Conservation (phyloP, 768 basidiomycete genomes). For the Pseudohyphozyma bogoriensis region DNA sequence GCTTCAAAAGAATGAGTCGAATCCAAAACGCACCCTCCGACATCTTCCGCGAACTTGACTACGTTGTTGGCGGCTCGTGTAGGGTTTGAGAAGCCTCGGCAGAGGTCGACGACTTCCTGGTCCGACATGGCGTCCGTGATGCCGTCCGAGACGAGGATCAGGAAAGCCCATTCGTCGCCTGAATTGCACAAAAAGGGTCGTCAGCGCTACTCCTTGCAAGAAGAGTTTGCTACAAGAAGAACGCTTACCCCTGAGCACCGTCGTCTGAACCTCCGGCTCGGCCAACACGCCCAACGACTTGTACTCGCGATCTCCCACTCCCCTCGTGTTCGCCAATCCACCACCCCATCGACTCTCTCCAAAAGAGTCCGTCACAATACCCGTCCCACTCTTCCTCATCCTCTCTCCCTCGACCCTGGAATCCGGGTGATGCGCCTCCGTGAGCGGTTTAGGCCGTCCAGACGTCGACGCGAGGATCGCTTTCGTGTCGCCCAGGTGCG, state of each 20-base stretch:
- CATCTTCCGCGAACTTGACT: conserved; percentile 72
- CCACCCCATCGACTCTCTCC: conserved; percentile 98
- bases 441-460: conserved; percentile 71
- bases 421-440: conserved; percentile 93
- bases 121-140: conserved; percentile 83
- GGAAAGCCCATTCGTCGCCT: conserved; percentile 78
- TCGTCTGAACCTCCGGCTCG: conserved; percentile 27
- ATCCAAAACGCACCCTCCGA: conserved; percentile 27
- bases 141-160: conserved; percentile 86
- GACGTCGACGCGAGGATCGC: conserved; percentile 69
- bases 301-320: conserved; percentile 45
- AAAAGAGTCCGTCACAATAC: conserved; percentile 83
- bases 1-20: too few species aligned
- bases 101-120: conserved; percentile 87
- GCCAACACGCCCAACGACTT: conserved; percentile 31
- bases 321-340: conserved; percentile 79
- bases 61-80: conserved; percentile 72
- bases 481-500: conserved; percentile 88
- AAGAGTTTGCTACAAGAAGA: background rate
- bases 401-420: conserved; percentile 72
- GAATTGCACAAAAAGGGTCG: conserved; percentile 44
- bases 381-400: conserved; percentile 74
- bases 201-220: conserved; percentile 37
- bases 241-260: conserved; percentile 18
- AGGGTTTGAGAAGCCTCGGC: conserved; percentile 55